Evolutionary conservation across 768 basidiomycete genomes (phyloP), one percentile per base, ranked within the genome.

Genomic region (Russula sp.): DNA sequence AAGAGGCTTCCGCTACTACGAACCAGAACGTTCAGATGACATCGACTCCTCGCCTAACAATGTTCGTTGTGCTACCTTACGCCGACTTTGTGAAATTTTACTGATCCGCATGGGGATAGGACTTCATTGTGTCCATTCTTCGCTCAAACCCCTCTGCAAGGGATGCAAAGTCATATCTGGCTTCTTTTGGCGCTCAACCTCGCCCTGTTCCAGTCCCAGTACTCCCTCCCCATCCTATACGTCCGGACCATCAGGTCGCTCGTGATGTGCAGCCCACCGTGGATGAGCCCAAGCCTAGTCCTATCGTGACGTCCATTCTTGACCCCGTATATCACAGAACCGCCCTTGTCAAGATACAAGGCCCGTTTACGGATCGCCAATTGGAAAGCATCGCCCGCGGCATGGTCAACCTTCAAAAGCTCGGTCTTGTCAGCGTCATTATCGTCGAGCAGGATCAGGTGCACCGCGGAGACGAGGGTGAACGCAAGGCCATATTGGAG

Each of bases 311-410:
- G 6, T 86, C 87, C n/a, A 87, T 90, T 68, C 79, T 95, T n/a
- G 80, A 94, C 70, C 95, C 95, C 6, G 83, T 91, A 57, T 78
- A 85, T 61, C 82, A 86, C 49, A 88, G 92, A 57, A 96, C 97
- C 0, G 94, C 95, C 5, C 84, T 99, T 16, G 95, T 99, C 69
- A 98, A 98, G 76, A 78, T 98, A 2, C 97, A 98, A 73, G 94
- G 95, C 10, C 97, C 97, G 2, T 98, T 98, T 72, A 89, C 85
- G 10, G 89, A 96, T 74, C 81, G 86, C 8, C 97, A 98, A 70
- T 84, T 98, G 62, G 91, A 96, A 67, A 95, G 94, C 73, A 92
- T 99, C 68, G 86, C 89, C 45, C 84, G 88, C 45, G 97, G 97
- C 57, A 84, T 99, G 78, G 91, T 95, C 45, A 94, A 97, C 73